Conservation (phyloP, 1,284 basidiomycete genomes). For the Trichosporon ovoides region DNA sequence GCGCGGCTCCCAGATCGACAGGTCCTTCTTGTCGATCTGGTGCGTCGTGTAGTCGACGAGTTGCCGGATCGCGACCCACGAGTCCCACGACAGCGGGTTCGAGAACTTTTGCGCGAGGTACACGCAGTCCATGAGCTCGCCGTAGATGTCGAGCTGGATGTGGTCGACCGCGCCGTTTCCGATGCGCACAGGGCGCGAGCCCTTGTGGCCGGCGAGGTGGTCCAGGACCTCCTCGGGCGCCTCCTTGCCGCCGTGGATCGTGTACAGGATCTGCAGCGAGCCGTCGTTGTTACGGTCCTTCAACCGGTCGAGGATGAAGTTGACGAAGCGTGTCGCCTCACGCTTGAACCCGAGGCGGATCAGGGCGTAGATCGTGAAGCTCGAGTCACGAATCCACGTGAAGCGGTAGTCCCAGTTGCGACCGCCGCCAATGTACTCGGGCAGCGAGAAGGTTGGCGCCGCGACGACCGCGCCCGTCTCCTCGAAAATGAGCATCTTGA, state of each 20-base stretch:
- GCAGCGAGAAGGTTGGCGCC: slow-evolving; percentile 86
- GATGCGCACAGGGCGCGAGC: slow-evolving; percentile 59
- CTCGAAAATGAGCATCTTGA: slow-evolving; percentile 50
- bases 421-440: slow-evolving; percentile 80
- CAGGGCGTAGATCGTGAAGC: slow-evolving; percentile 85
- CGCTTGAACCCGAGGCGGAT: slow-evolving; percentile 84
- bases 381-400: slow-evolving; percentile 72
- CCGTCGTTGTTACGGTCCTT: slow-evolving; percentile 78
- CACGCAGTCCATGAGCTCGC: slow-evolving; percentile 83
- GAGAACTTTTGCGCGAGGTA: slow-evolving; percentile 78
- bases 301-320: slow-evolving; percentile 77
- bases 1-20: slow-evolving; percentile 76
- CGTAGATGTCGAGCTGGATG: slow-evolving; percentile 85
- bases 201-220: slow-evolving; percentile 83
- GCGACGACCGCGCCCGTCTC: slow-evolving; percentile 71
- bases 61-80: slow-evolving; percentile 58
- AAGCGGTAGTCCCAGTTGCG: slow-evolving; percentile 65
- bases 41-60: slow-evolving; percentile 49
- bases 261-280: slow-evolving; percentile 69
- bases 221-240: slow-evolving; percentile 72
- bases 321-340: slow-evolving; percentile 67
- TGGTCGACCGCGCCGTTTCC: slow-evolving; percentile 87
- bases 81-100: slow-evolving; percentile 60
- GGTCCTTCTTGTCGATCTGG: slow-evolving; percentile 40
- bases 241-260: slow-evolving; percentile 62